phyloP scores from a whole-genome alignment of 1,284 basidiomycete genomes.

The Puccinia coronata region DNA sequence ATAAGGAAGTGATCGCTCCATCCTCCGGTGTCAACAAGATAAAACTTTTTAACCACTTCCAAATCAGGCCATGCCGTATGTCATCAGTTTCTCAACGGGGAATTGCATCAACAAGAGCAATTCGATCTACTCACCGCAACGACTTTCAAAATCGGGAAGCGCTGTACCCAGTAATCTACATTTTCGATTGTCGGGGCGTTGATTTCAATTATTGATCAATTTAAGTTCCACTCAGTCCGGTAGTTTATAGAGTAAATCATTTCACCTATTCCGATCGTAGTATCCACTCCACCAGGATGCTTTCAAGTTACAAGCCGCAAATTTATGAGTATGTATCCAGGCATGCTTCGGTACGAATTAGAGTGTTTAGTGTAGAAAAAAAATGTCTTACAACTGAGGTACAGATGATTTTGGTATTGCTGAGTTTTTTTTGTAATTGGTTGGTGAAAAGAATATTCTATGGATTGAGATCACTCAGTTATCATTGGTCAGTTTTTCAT shows the following conservation, averaged over 20 bases:
- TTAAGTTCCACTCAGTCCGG: no score
- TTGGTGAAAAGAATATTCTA: constrained; percentile 44
- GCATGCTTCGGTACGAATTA: no score
- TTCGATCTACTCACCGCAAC: not conserved
- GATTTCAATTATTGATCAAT: not conserved
- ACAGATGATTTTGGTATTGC: constrained; percentile 33
- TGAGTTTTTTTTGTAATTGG: constrained; percentile 31
- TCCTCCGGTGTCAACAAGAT: constrained; percentile 29
- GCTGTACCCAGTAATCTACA: not conserved
- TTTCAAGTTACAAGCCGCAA: no score
- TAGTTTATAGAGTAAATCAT: not conserved
- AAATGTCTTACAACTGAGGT: no score
- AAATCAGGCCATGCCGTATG: not conserved
- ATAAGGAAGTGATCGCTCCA: constrained; percentile 31
- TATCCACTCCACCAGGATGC: constrained; percentile 43
- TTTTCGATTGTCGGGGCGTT: no score
- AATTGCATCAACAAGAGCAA: not conserved
- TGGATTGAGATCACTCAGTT: no score
- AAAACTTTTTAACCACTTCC: constrained; percentile 26
- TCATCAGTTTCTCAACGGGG: not conserved
- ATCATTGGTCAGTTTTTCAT: no score
- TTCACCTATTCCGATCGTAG: constrained; percentile 17
- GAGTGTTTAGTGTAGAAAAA: no score
- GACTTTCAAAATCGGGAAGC: constrained; percentile 6
- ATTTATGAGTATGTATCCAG: no score